Conservation (phyloP, 192 early-diverging fungal genomes). For the Spizellomyces sp. region DNA sequence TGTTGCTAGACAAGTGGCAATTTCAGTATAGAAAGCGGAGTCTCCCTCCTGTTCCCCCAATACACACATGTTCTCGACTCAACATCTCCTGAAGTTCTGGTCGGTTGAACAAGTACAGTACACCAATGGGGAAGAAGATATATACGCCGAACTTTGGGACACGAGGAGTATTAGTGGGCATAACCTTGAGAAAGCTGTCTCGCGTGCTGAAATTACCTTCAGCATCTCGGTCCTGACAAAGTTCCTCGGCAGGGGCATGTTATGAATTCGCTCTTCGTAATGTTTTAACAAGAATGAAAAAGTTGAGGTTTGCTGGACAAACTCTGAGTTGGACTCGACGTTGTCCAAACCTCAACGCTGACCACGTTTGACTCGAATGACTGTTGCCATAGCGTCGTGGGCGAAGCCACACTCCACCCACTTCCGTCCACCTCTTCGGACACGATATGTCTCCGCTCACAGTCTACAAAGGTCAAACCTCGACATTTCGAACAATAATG, state of each 20-base stretch:
- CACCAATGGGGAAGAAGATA: slow-evolving; percentile 29
- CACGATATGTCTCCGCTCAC: no score
- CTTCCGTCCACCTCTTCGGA: no score
- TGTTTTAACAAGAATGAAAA: no score
- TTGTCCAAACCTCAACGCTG: no score
- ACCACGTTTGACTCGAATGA: no score
- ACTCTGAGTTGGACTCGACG: no score
- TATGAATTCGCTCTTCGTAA: no score
- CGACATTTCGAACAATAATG: no score
- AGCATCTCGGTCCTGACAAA: slow-evolving; percentile 22
- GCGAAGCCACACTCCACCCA: no score
- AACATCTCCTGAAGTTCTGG: slow-evolving; percentile 25
- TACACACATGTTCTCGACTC: slow-evolving; percentile 19
- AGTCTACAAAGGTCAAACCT: no score
- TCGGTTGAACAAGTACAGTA: slow-evolving; percentile 33
- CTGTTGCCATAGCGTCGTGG: no score
- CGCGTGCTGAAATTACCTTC: slow-evolving; percentile 11
- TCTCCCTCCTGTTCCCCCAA: not conserved
- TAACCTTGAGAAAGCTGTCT: not conserved
- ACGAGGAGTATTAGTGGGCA: not conserved
- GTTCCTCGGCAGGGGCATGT: slow-evolving; percentile 22
- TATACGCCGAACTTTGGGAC: slow-evolving; percentile 28
- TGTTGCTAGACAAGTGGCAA: not conserved
- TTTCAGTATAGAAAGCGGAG: not conserved
- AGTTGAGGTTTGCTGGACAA: no score